Percentiles rank a stretch among this genome's conserved stretches.
phyloP scores from a whole-genome alignment of 2,329 filamentous ascomycete genomes.

The Scytalidium sp. region DNA sequence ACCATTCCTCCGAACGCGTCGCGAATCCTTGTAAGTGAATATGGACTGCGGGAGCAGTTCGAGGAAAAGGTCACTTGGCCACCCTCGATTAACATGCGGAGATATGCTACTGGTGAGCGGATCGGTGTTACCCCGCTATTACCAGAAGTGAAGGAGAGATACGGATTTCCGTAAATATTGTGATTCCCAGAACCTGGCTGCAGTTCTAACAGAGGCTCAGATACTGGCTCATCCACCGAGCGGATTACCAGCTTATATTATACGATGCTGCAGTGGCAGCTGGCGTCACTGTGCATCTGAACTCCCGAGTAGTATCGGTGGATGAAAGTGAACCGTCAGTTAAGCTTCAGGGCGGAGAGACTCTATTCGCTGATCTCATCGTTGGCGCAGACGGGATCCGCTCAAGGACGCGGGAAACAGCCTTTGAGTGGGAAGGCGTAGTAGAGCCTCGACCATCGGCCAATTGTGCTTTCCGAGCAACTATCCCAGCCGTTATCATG shows the following conservation, averaged over 20 bases:
- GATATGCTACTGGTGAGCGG: constrained; percentile 6
- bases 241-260: constrained; percentile 9
- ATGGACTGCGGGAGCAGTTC: constrained; percentile 4
- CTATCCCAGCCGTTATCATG: constrained; percentile 45
- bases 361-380: constrained; percentile 8
- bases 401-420: constrained; percentile 6
- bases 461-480: constrained; percentile 60
- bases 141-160: constrained; percentile 1
- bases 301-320: constrained; percentile 2
- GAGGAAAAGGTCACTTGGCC: constrained; percentile 2
- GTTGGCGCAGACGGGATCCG: constrained; percentile 12
- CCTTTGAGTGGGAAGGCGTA: constrained; percentile 2
- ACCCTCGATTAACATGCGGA: neutral
- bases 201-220: neutral
- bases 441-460: constrained; percentile 1
- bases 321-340: constrained; percentile 3
- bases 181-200: no score
- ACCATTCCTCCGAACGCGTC: constrained; percentile 10
- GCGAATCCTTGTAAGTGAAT: constrained; percentile 7
- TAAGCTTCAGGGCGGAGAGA: constrained; percentile 1
- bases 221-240: constrained; percentile 10
- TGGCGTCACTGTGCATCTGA: constrained; percentile 1
- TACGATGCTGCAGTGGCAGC: constrained; percentile 5
- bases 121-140: neutral
- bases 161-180: constrained; percentile 7